Conservation (phyloP, 805 yeast genomes). For the Candida wancherniae region DNA sequence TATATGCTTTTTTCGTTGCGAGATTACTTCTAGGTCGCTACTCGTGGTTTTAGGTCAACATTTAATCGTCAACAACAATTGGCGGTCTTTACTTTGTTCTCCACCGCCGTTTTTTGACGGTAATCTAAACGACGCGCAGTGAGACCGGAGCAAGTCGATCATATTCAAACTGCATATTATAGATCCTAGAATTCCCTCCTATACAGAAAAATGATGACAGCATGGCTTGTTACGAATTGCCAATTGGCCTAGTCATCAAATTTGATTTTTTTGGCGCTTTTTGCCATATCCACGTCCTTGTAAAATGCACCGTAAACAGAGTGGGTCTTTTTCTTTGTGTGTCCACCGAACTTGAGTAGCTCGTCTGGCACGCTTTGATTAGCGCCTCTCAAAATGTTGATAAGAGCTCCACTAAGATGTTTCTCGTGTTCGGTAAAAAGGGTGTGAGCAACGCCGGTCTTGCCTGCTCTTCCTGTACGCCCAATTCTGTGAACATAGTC, state of each 20-base stretch:
- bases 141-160: too few relatives aligned
- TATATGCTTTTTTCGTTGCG: too few relatives aligned
- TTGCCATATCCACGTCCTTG: conserved; percentile 83
- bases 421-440: conserved; percentile 95
- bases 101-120: too few relatives aligned
- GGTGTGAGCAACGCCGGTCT: conserved; percentile 91
- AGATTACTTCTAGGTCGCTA: too few relatives aligned
- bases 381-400: conserved; percentile 90
- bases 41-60: too few relatives aligned
- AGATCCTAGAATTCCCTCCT: too few relatives aligned
- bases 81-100: too few relatives aligned
- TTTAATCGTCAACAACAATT: too few relatives aligned
- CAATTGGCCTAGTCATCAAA: conserved; percentile 52
- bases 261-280: conserved; percentile 85
- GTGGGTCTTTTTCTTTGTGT: conserved; percentile 96
- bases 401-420: conserved; percentile 89
- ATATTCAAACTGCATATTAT: too few relatives aligned
- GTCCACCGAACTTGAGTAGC: conserved; percentile 90
- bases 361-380: conserved; percentile 95
- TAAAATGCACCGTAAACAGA: conserved; percentile 97
- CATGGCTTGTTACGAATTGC: too few relatives aligned
- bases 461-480: conserved; percentile 97
- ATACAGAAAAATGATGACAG: too few relatives aligned
- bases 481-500: conserved; percentile 97
- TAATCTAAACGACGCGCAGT: too few relatives aligned